A percentile compares a stretch with the other conserved stretches of the same genome.
Conservation (phyloP, 805 yeast species). For the Candida ulmi region DNA sequence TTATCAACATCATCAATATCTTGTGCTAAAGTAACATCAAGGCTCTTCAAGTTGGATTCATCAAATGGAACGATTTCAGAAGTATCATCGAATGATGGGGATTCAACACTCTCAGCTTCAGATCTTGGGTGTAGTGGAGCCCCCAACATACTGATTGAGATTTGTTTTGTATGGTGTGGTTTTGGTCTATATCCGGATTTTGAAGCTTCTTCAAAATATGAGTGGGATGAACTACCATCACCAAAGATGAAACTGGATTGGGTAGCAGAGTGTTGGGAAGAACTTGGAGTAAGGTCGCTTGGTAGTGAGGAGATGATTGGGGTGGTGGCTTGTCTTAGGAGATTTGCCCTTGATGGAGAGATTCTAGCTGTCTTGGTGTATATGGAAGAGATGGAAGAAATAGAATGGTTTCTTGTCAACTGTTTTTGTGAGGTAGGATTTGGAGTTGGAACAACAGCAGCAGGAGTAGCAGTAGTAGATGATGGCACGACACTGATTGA, state of each 20-base stretch:
- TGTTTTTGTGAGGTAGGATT: conserved; percentile 3
- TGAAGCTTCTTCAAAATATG: conserved; percentile 7
- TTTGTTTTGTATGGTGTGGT: conserved; percentile 5
- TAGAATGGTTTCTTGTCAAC: conserved; percentile 18
- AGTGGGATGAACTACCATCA: conserved; percentile 4
- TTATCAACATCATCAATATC: neutral
- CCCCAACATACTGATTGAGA: conserved; percentile 16
- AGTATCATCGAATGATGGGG: conserved; percentile 2
- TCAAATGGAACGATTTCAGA: neutral
- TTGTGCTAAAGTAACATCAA: neutral
- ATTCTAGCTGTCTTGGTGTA: conserved; percentile 11
- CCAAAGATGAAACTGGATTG: conserved; percentile 15
- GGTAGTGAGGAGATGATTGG: conserved; percentile 13
- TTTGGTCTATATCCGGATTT: conserved; percentile 12
- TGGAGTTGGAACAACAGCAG: conserved; percentile 1
- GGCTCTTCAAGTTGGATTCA: neutral
- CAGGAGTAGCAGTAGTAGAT: neutral
- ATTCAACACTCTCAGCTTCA: conserved; percentile 6
- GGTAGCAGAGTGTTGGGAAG: neutral
- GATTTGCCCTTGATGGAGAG: conserved; percentile 17
- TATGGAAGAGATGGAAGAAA: conserved; percentile 18
- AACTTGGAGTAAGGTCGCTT: conserved; percentile 4
- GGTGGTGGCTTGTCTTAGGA: conserved; percentile 16
- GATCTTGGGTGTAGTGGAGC: conserved; percentile 16
- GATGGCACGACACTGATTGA: conserved; percentile 1